phyloP scores from a whole-genome alignment of 257 asterid species.

The Oldenlandia corymbosa region DNA sequence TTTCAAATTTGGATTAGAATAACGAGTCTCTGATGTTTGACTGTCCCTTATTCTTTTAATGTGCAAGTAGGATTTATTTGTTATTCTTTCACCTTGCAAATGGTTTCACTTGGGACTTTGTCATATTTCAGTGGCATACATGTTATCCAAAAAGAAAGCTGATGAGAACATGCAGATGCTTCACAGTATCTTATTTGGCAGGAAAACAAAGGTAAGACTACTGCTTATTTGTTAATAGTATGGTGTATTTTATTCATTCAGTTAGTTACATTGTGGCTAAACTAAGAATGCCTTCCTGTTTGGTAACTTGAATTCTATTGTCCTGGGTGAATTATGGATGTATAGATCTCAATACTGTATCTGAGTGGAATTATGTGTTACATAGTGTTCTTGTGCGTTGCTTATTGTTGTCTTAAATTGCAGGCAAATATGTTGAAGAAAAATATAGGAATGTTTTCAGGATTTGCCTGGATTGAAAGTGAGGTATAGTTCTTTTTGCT shows the following conservation, averaged over 20 bases:
- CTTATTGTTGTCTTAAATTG: slow-evolving; percentile 14
- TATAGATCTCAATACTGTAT: neutral
- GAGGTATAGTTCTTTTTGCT: slow-evolving; percentile 50
- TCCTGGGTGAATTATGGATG: neutral
- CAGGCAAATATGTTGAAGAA: slow-evolving; percentile 71
- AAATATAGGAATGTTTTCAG: slow-evolving; percentile 89
- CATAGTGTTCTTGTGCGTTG: neutral
- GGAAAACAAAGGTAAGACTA: slow-evolving; percentile 60
- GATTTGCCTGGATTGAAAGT: slow-evolving; percentile 77
- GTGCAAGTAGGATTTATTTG: neutral
- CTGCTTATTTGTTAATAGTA: neutral
- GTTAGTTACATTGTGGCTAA: neutral
- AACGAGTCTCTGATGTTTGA: neutral
- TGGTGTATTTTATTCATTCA: neutral
- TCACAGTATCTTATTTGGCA: slow-evolving; percentile 80
- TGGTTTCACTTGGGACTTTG: neutral
- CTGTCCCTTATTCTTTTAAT: neutral
- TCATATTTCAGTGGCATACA: slow-evolving; percentile 67
- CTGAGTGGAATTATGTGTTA: neutral
- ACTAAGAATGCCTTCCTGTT: neutral
- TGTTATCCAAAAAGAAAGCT: slow-evolving; percentile 85
- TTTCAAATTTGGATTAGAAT: no score
- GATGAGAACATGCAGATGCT: slow-evolving; percentile 87
- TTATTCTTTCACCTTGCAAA: neutral
- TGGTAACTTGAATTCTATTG: neutral